Percentiles rank a stretch among this genome's conserved stretches.
Conservation (phyloP, 164 flowering plant species). For the Hamamelis virginiana region DNA sequence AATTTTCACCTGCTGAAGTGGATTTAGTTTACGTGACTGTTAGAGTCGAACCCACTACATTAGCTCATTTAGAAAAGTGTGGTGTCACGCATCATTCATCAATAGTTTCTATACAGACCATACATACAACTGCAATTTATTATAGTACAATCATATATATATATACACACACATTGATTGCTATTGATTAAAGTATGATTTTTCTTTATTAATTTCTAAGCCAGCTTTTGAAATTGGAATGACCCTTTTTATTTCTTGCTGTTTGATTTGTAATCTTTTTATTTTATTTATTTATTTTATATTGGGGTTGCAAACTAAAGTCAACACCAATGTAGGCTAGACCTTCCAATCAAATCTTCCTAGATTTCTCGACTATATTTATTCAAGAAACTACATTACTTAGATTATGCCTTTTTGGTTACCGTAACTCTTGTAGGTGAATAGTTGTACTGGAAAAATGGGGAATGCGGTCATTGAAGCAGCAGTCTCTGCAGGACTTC, state of each 20-base stretch:
- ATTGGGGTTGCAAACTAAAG: no score
- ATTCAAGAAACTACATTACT: neutral
- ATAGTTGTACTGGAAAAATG: constrained; percentile 91
- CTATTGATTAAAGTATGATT: no score
- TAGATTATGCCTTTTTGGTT: neutral
- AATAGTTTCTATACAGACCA: neutral
- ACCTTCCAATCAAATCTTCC: no score
- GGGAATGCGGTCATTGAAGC: constrained; percentile 90
- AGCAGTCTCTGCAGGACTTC: constrained; percentile 76
- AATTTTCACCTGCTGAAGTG: neutral
- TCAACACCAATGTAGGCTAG: no score
- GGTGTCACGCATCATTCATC: neutral
- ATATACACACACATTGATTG: no score
- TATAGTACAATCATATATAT: neutral
- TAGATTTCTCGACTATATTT: no score
- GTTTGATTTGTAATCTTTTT: no score
- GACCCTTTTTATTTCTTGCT: no score
- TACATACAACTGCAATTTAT: neutral
- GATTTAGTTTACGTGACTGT: neutral
- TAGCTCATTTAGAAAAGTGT: neutral
- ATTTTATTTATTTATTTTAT: no score
- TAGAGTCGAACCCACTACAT: neutral
- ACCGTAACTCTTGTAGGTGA: constrained; percentile 48
- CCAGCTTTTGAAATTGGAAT: no score
- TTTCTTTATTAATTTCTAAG: no score